phyloP scores from a whole-genome alignment of 1,284 basidiomycete genomes.

The Naganishia sp. region DNA sequence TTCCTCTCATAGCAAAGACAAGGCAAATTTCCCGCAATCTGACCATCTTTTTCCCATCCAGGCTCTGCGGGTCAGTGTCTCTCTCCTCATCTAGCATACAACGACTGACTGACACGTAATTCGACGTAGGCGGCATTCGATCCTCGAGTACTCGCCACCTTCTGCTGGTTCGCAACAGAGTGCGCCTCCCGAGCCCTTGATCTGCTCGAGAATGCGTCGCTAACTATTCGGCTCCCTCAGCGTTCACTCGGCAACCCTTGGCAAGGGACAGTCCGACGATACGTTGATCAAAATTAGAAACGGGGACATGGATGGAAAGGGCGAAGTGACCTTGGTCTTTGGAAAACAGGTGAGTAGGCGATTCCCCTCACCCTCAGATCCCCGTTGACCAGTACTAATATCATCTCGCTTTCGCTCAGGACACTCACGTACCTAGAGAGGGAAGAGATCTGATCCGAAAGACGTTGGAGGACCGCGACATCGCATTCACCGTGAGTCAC shows the following conservation, averaged over 20 bases:
- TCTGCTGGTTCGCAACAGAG: conserved; percentile 93
- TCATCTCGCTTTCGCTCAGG: conserved; percentile 49
- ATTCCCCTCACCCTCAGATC: conserved; percentile 2
- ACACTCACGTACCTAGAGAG: conserved; percentile 82
- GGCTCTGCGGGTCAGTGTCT: conserved; percentile 62
- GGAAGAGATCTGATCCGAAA: conserved; percentile 81
- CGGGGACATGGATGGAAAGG: conserved; percentile 73
- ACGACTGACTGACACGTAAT: background rate
- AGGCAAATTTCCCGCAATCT: conserved; percentile 6
- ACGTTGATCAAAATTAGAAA: conserved; percentile 68
- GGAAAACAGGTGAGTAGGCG: conserved; percentile 71
- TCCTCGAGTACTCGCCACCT: conserved; percentile 72
- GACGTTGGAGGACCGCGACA: conserved; percentile 73
- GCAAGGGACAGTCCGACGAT: conserved; percentile 76
- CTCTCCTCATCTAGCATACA: background rate
- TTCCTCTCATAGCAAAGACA: background rate
- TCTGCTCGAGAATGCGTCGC: background rate
- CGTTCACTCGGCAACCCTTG: conserved; percentile 79
- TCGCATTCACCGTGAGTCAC: conserved; percentile 64
- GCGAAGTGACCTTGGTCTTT: conserved; percentile 88
- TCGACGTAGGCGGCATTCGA: conserved; percentile 75
- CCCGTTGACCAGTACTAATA: no score
- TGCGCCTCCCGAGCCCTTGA: conserved; percentile 33
- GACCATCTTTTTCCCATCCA: background rate
- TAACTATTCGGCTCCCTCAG: conserved; percentile 40